These are phyloP conservation scores for Trichocomaceae sp. DNA, from an alignment of 2,329 filamentous ascomycete species.

Conservation along the genomic window DNA sequence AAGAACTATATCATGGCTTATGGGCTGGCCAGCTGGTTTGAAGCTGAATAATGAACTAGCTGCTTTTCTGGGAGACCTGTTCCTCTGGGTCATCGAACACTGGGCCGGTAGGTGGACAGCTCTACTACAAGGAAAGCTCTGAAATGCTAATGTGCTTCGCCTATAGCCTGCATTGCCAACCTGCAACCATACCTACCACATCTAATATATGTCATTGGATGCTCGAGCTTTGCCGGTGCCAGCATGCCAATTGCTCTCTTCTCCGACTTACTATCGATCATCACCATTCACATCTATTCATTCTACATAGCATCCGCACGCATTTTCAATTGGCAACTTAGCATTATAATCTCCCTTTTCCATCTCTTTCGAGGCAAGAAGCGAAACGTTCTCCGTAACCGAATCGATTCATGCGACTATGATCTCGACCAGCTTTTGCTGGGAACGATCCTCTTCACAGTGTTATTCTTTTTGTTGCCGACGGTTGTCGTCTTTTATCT, in stretches of 20 bases:
- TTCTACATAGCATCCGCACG: constrained; percentile 96
- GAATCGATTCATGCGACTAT: constrained; percentile 98
- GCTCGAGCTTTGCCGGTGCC: constrained; percentile 89
- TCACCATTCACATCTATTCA: constrained; percentile 94
- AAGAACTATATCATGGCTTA: constrained; percentile 87
- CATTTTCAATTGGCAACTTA: constrained; percentile 98
- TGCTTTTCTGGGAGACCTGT: constrained; percentile 87
- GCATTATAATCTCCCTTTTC: constrained; percentile 94
- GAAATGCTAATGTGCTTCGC: constrained; percentile 10
- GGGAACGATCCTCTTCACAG: constrained; percentile 91
- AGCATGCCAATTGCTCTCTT: constrained; percentile 96
- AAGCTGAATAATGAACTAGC: constrained; percentile 94
- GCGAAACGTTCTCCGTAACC: constrained; percentile 90
- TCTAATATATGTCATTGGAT: constrained; percentile 86
- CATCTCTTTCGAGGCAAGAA: constrained; percentile 98
- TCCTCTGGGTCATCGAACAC: constrained; percentile 97
- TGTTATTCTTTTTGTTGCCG: constrained; percentile 88
- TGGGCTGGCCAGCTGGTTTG: constrained; percentile 88
- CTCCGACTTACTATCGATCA: constrained; percentile 81
- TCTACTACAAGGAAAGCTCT: background rate
- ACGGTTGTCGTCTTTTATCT: constrained; percentile 96
- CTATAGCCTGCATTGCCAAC: constrained; percentile 64
- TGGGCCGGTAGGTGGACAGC: constrained; percentile 64
- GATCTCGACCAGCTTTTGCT: constrained; percentile 94
- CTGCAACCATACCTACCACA: constrained; percentile 74